Evolutionary conservation across 306 rosid genomes (phyloP), one percentile per base, ranked within the genome.

Genomic region (Dalbergia oliveri): DNA sequence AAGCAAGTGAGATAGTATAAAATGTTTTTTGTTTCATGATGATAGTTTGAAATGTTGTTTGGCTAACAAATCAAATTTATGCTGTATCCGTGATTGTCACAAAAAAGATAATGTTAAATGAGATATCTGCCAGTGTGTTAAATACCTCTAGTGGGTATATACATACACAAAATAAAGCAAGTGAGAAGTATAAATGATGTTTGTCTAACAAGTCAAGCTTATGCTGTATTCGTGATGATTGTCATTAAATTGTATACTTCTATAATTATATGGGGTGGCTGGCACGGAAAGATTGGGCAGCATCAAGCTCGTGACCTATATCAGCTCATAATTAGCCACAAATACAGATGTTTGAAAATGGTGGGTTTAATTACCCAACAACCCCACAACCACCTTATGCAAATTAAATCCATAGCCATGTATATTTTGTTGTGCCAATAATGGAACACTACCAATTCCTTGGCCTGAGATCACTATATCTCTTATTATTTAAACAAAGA

Each of bases 301-400:
- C 47, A 61, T 21, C 19, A 12, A 62, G 31, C 31, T 26, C 31
- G 13, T 6, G 69, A 64, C 35, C 47, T 8, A 11, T 41, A 26
- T 6, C 26, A 8, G n/a, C 60, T 9, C 69, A 54, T 81, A 26
- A 81, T 33, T 73, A 45, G 84, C 79, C 84, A 19, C 2, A 44
- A 56, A 57, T 73, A 45, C 76, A 66, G 80, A 57, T 33, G 43
- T 26, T 21, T 74, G 54, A 80, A 75, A 68, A 16, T 2, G 15
- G 19, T 53, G 21, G 14, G 18, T 63, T 19, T 8, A 21, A 65
- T 9, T 18, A 31, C 14, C 79, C 74, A 64, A 56, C 69, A 72
- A 54, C 60, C 76, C 3, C 51, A 41, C 79, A 53, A 66, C 79
- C 58, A 72, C 61, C 57, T 72, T 61, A 0, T 19, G 26, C 4